Conservation (phyloP, 106 monocot genomes). For the Iris macrosiphon region DNA sequence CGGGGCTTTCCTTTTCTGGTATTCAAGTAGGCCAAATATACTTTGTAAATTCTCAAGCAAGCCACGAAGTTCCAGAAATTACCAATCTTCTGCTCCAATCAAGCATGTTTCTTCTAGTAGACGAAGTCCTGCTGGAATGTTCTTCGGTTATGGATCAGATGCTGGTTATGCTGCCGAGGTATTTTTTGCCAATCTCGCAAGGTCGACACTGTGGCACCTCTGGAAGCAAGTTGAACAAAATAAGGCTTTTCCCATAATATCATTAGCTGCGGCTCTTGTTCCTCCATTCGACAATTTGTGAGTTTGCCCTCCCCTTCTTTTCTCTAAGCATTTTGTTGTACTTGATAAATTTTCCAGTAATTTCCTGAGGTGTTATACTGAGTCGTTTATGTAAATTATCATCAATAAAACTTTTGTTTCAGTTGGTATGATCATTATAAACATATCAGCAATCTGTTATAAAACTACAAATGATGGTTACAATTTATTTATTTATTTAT, state of each 20-base stretch:
- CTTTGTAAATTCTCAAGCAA: conserved; percentile 17
- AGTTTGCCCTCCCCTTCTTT: conserved; percentile 6
- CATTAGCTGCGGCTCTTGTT: conserved; percentile 55
- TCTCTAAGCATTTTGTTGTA: neutral
- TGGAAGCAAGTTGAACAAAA: conserved; percentile 47
- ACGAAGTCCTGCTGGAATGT: conserved; percentile 25
- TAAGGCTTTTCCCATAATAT: conserved; percentile 43
- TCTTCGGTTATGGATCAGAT: conserved; percentile 30
- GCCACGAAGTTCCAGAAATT: conserved; percentile 7
- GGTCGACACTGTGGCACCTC: conserved; percentile 32
- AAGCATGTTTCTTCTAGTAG: conserved; percentile 21
- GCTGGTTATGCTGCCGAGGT: conserved; percentile 20
- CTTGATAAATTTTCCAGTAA: neutral
- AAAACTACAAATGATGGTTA: neutral
- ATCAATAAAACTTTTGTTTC: too few species aligned
- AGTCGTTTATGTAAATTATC: neutral
- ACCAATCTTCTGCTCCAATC: conserved; percentile 20
- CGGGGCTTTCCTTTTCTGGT: conserved; percentile 62
- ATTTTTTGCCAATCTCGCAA: conserved; percentile 41
- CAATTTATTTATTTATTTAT: neutral
- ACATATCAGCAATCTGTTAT: neutral
- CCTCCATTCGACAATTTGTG: conserved; percentile 80
- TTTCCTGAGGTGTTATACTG: neutral
- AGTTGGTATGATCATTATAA: neutral
- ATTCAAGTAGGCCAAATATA: conserved; percentile 40